Base-by-base conservation (phyloP, 768 basidiomycete genomes). In the Phlegmacium glaucopus region DNA sequence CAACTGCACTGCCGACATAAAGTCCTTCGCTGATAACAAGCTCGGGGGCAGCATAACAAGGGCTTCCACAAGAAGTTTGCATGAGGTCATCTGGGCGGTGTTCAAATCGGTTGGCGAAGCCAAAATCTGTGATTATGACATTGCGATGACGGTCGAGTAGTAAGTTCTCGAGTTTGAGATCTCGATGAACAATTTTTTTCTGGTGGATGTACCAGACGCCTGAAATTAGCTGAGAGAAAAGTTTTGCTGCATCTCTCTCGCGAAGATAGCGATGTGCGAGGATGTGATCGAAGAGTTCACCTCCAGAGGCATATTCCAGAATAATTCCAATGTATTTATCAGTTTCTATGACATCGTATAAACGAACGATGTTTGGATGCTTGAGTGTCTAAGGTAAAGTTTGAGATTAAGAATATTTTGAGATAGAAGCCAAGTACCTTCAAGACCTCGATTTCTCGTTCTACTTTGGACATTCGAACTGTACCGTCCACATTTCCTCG, bases 241-340 rank as follows among this genome's bases (percentile, higher is more conserved):
- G 85, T 64, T 89, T 94, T 54, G 90, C 84, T 1, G 96, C 96
- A 61, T 97, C 94, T 54, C 82, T 82, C 67, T 98, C 96, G 55
- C 88, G 86, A 57, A 99, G 84, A 66, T 95, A 96, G 35, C 93
- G 88, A 64, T 97, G 96, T 15, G 95, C 95, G 43, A 98, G 82
- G 63, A 99, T 99, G 67, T 97, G 92, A 69, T 99, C 96, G 67
- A 99, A 98, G 16, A 99, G 83, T 65, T 99, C 96, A 47, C 96
- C 96, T 44, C 96, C 96, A 1, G 92, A 94, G 29, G 96, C 96
- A 60, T 95, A 98, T 66, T 98, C 96, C 52, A 99, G 82, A 57
- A 99, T 95, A 62, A 99, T 99, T 30, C 96, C 96, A 59, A 99
- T 98, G 70, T 98, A 98, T 68, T 96, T 97, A 75, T 98, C 96